Base-by-base conservation (phyloP, 2,329 filamentous ascomycete species). In the Monosporascus ibericus region DNA sequence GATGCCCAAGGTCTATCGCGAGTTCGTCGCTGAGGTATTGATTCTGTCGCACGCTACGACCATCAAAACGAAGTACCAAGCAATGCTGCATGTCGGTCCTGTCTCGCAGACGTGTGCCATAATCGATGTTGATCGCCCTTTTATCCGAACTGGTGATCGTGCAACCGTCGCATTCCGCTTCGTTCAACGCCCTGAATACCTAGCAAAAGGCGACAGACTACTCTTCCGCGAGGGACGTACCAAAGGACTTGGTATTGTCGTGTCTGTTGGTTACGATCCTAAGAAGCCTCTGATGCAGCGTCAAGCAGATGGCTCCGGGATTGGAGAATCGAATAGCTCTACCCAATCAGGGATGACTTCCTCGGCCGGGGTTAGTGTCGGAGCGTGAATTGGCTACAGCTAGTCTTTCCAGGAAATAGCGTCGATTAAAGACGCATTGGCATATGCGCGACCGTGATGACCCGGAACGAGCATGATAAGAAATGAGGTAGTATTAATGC, bases 31-130 rank as follows among this genome's bases (percentile, higher is more conserved):
- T 14, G 88, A 92, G 70, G 94, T 99, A 1, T 78, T 99, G 22
- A 97, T 99, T 60, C 78, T 99, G 6, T 95, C 89, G 4, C 94
- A 99, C 65, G 91, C 92, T 0, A 99, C 94, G 0, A 99, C 94
- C 44, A 99, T 99, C 70, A 94, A 95, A 70, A 90, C 86, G 0
- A 92, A 91, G 63, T 99, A 99, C 60, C 94, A 99, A 74, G 94
- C 94, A 1, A 99, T 97, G 92, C 79, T 99, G 22, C 94, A 99
- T 63, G 92, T 99, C 5, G 94, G 94, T 0, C 89, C 94, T 0
- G 88, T 99, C 44, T 90, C 88, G 40, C 94, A 99, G 72, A 99
- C 94, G 0, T 99, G 94, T 66, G 86, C 91, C 11, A 96, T 99
- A 66, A 95, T 99, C 64, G 94, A 96, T 65, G 94, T 99, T 59